Conservation (phyloP, 495 filamentous ascomycete genomes). For the Gamarada debralockiae region DNA sequence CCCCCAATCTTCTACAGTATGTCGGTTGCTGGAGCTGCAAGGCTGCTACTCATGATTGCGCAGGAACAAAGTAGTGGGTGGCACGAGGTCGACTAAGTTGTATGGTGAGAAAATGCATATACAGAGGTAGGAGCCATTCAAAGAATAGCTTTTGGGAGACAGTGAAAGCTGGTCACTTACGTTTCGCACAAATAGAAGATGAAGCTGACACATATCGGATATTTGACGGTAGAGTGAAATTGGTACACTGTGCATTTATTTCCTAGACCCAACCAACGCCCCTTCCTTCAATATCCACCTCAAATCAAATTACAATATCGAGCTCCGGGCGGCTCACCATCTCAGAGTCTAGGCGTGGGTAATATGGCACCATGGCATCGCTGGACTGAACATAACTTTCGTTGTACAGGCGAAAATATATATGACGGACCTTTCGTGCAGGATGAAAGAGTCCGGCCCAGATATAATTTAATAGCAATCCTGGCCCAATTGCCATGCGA, state of each 20-base stretch:
- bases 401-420: conserved; percentile 96
- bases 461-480: conserved; percentile 91
- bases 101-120: no score
- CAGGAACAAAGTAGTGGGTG: no score
- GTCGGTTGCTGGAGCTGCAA: no score
- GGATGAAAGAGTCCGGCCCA: conserved; percentile 98
- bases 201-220: no score
- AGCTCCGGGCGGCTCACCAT: conserved; percentile 72
- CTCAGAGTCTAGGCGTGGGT: conserved; percentile 77
- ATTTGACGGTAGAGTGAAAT: no score
- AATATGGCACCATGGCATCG: conserved; percentile 95
- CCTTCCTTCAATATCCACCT: not conserved
- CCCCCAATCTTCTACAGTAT: no score
- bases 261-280: not conserved
- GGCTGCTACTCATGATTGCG: no score
- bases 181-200: not conserved
- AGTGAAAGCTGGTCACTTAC: no score
- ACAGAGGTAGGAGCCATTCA: no score
- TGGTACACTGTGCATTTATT: not conserved
- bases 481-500: conserved; percentile 87
- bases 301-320: conserved; percentile 68
- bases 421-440: conserved; percentile 84
- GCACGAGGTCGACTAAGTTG: no score
- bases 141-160: no score
- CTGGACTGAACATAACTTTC: conserved; percentile 93